Percentiles rank a stretch among this genome's conserved stretches.
These are phyloP conservation scores for Gracilaria caudata DNA, from an alignment of 23 red algal species.

Conservation along the genomic window DNA sequence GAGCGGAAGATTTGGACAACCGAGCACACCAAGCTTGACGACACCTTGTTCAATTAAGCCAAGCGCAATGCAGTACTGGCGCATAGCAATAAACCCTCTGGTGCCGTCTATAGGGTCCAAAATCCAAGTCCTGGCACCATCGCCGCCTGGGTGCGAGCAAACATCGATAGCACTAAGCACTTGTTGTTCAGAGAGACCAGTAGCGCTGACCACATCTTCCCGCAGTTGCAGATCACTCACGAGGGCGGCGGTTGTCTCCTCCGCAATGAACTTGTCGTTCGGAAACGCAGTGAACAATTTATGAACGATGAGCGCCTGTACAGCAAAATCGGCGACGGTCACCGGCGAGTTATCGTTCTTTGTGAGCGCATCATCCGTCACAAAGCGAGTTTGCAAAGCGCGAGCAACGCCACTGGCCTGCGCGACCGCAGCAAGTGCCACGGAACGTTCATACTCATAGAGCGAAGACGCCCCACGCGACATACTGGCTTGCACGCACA, in stretches of 20 bases:
- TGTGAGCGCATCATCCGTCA: slow-evolving; percentile 19
- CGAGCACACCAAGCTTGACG: slow-evolving; percentile 80
- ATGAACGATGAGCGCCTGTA: slow-evolving; percentile 85
- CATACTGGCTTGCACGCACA: neutral
- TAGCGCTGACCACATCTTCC: slow-evolving; percentile 47
- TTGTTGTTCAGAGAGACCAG: slow-evolving; percentile 25
- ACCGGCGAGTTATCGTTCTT: slow-evolving; percentile 94
- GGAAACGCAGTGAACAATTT: slow-evolving; percentile 76
- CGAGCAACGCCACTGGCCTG: slow-evolving; percentile 38
- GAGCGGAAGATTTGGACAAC: slow-evolving; percentile 87
- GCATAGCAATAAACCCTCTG: slow-evolving; percentile 86
- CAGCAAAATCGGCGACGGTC: slow-evolving; percentile 96
- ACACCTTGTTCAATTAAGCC: slow-evolving; percentile 74
- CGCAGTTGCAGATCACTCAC: slow-evolving; percentile 45
- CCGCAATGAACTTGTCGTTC: slow-evolving; percentile 89
- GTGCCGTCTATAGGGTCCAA: slow-evolving; percentile 98
- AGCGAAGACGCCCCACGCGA: no score
- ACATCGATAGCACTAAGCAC: slow-evolving; percentile 72
- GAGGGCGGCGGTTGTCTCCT: slow-evolving; percentile 77
- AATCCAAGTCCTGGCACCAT: slow-evolving; percentile 86
- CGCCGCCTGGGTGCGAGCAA: slow-evolving; percentile 45
- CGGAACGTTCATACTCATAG: slow-evolving; percentile 43
- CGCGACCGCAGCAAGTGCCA: slow-evolving; percentile 47
- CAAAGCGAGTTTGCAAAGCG: slow-evolving; percentile 22
- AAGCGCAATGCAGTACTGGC: slow-evolving; percentile 96